Percentiles rank a stretch among this genome's conserved stretches.
Conservation (phyloP, 2,329 filamentous ascomycete genomes). For the Dactylella cylindrospora region DNA sequence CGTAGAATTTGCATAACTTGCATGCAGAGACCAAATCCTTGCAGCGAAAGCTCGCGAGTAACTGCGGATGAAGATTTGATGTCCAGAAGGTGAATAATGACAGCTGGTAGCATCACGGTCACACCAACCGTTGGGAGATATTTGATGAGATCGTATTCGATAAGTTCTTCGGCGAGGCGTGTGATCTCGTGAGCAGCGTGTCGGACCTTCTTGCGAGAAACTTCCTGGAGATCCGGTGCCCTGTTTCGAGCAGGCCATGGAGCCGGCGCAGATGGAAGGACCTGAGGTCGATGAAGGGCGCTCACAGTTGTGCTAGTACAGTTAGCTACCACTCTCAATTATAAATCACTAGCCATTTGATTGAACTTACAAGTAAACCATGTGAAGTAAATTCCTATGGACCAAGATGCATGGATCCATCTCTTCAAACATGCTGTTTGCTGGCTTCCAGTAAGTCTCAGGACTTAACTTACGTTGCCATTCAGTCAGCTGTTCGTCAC, state of each 20-base stretch:
- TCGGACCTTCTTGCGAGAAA: conserved; percentile 78
- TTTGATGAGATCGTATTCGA: conserved; percentile 69
- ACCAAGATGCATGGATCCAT: conserved; percentile 61
- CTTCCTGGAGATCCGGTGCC: conserved; percentile 72
- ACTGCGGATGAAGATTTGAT: conserved; percentile 79
- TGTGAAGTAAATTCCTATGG: conserved; percentile 83
- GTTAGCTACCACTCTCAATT: conserved; percentile 25
- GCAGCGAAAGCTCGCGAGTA: conserved; percentile 70
- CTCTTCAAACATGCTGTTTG: conserved; percentile 45
- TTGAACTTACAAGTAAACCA: conserved; percentile 70
- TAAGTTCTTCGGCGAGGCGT: conserved; percentile 74
- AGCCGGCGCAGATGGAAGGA: conserved; percentile 70
- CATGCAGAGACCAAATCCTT: conserved; percentile 90
- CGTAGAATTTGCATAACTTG: conserved; percentile 81
- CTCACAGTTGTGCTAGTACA: conserved; percentile 70
- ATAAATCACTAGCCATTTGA: not conserved
- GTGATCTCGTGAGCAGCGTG: conserved; percentile 84
- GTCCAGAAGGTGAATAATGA: conserved; percentile 90
- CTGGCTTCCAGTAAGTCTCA: conserved; percentile 46
- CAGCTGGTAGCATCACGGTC: conserved; percentile 84
- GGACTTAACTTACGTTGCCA: conserved; percentile 74
- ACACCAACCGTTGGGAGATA: conserved; percentile 87
- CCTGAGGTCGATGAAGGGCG: conserved; percentile 86
- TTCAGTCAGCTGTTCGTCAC: conserved; percentile 74
- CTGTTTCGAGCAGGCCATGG: conserved; percentile 47